Evolutionary conservation across 2,329 filamentous ascomycete species (phyloP), one percentile per base, ranked within the genome.

Genomic region (Penicillium palitans): DNA sequence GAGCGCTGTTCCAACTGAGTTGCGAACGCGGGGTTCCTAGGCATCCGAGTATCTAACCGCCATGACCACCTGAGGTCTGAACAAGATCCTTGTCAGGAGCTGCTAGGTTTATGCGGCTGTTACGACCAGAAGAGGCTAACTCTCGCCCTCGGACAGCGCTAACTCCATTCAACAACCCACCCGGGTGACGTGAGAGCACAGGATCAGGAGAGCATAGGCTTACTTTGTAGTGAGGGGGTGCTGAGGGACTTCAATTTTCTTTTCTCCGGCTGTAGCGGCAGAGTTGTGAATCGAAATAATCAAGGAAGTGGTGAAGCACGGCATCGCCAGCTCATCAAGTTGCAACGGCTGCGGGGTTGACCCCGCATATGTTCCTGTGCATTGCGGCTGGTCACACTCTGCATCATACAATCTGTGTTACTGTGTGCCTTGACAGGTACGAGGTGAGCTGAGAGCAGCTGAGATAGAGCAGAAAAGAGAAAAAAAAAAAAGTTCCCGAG

Each of bases 311-410:
- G 37, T 60, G 52, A 61, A 60, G 54, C 58, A 64, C 59, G 47
- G 55, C 63, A 60, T 59, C 53, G 61, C 59, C 64, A 66, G 52
- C 61, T 58, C 64, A 66, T 65, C 59, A 62, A 51, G 31, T 58
- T 27, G 21, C 40, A 61, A 62, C 55, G 55, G 37, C 37, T 54
- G 63, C 61, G 63, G 61, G 61, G 61, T 57, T 59, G 35, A 62
- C 65, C 65, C 65, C 62, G 59, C 64, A 61, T 51, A 59, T 61
- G 58, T 55, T 53, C 53, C 31, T 48, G 9, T 48, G 31, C 31
- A 37, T 51, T 60, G 44, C 33, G 50, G 45, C 55, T 58, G 44
- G 55, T 57, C 31, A 31, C 24, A 35, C 31, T 29, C 19, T 15
- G n/a, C 29, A 49, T 33, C 19, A n/a, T 39, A 21, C 31, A 37